These are phyloP conservation scores for Emericellopsis terricola DNA, from an alignment of 495 filamentous ascomycete species.

Conservation along the genomic window DNA sequence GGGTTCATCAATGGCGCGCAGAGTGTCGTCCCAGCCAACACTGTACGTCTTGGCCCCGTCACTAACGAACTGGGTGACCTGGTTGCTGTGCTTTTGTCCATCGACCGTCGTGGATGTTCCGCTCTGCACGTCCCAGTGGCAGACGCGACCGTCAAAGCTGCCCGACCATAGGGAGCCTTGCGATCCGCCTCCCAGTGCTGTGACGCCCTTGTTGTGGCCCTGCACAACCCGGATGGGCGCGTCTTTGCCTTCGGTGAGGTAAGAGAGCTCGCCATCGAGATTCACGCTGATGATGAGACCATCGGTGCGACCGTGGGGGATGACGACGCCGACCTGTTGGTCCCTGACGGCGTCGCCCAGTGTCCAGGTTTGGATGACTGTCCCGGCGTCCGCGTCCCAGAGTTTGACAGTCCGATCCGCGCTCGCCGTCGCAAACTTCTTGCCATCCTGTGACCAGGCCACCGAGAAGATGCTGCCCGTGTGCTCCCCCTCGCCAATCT, in stretches of 20 bases:
- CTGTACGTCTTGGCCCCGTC: constrained; percentile 49
- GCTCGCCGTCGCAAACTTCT: constrained; percentile 74
- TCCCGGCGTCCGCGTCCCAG: constrained; percentile 72
- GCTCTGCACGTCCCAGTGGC: constrained; percentile 55
- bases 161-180: constrained; percentile 63
- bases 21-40: constrained; percentile 88
- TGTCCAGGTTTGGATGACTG: constrained; percentile 62
- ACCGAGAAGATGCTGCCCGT: constrained; percentile 85
- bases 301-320: constrained; percentile 71
- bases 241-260: constrained; percentile 51
- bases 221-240: constrained; percentile 55
- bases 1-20: constrained; percentile 53
- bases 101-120: constrained; percentile 52
- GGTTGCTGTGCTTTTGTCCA: constrained; percentile 65
- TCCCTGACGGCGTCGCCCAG: constrained; percentile 59
- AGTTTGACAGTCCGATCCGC: constrained; percentile 83
- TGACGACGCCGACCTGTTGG: constrained; percentile 89
- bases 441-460: constrained; percentile 80
- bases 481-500: constrained; percentile 68
- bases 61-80: constrained; percentile 57
- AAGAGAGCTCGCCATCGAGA: constrained; percentile 78
- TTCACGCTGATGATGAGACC: constrained; percentile 77
- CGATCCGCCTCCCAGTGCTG: constrained; percentile 39
- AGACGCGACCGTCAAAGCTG: constrained; percentile 76
- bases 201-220: constrained; percentile 90